These are phyloP conservation scores for Aegilops bicornis DNA, from an alignment of 176 grass and related monocot species.

Conservation along the genomic window DNA sequence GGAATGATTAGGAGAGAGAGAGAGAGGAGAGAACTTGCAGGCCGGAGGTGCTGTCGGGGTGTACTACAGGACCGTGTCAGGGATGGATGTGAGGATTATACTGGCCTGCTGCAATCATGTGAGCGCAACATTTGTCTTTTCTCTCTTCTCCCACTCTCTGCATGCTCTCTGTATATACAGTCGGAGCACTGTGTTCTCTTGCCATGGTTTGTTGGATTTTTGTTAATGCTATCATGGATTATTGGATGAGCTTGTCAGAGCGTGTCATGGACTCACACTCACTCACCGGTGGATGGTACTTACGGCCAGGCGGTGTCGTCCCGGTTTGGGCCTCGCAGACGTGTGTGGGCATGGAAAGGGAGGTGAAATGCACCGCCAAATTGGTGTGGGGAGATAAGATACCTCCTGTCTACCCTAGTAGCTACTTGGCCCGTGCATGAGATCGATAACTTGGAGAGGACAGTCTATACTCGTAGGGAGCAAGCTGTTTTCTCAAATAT, in stretches of 20 bases:
- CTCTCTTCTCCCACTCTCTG: background rate
- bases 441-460: background rate
- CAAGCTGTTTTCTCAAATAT: background rate
- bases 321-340: background rate
- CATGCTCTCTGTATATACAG: background rate
- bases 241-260: constrained; percentile 9
- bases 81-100: constrained; percentile 22
- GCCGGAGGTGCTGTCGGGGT: constrained; percentile 22
- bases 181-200: background rate
- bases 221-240: constrained; percentile 6
- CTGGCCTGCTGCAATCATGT: constrained; percentile 25
- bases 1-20: constrained; percentile 32
- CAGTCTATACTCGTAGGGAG: background rate
- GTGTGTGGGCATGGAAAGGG: background rate
- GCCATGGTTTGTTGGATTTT: constrained; percentile 10
- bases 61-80: constrained; percentile 37
- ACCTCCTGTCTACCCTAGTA: constrained; percentile 23
- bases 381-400: constrained; percentile 11
- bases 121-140: constrained; percentile 53
- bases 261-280: constrained; percentile 30
- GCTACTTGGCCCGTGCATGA: background rate
- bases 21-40: constrained; percentile 47
- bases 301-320: background rate
- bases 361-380: background rate
- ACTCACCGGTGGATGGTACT: too few species aligned